phyloP scores from a whole-genome alignment of 2,329 filamentous ascomycete species.

The Aspergillus fumigatus region DNA sequence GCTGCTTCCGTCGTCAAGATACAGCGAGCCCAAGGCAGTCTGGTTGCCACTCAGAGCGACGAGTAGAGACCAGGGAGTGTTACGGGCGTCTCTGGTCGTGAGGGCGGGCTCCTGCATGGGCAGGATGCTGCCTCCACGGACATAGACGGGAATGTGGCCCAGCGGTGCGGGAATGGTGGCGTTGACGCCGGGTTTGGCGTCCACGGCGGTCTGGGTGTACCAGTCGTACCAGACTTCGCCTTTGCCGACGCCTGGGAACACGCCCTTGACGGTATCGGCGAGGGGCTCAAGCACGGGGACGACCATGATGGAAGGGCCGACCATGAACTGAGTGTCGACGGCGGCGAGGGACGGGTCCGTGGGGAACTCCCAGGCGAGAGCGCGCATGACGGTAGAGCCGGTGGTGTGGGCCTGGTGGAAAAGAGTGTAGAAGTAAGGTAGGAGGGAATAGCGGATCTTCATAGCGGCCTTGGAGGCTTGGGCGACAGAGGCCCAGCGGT shows the following conservation, averaged over 20 bases:
- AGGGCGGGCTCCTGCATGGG: slow-evolving; percentile 64
- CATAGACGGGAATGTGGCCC: slow-evolving; percentile 66
- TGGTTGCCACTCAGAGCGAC: slow-evolving; percentile 56
- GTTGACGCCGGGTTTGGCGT: slow-evolving; percentile 51
- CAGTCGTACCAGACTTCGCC: slow-evolving; percentile 72
- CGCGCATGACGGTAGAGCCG: slow-evolving; percentile 67
- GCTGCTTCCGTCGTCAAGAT: slow-evolving; percentile 72
- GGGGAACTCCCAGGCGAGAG: slow-evolving; percentile 70
- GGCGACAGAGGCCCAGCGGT: slow-evolving; percentile 62
- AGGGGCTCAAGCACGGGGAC: slow-evolving; percentile 61
- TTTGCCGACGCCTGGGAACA: slow-evolving; percentile 62
- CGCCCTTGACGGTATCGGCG: slow-evolving; percentile 59
- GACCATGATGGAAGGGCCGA: slow-evolving; percentile 62
- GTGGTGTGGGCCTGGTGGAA: slow-evolving; percentile 62
- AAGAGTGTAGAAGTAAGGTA: slow-evolving; percentile 73
- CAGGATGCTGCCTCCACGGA: slow-evolving; percentile 64
- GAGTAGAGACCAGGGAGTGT: slow-evolving; percentile 64
- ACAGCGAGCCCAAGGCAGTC: slow-evolving; percentile 58
- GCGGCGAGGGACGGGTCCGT: slow-evolving; percentile 62
- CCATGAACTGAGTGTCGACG: slow-evolving; percentile 68
- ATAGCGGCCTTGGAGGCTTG: slow-evolving; percentile 64
- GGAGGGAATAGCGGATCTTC: slow-evolving; percentile 63
- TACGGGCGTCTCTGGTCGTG: slow-evolving; percentile 60
- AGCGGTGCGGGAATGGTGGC: slow-evolving; percentile 58
- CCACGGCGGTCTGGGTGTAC: slow-evolving; percentile 62